Base-by-base conservation (phyloP, 1,284 basidiomycete species). In the Leccinum huronense region DNA sequence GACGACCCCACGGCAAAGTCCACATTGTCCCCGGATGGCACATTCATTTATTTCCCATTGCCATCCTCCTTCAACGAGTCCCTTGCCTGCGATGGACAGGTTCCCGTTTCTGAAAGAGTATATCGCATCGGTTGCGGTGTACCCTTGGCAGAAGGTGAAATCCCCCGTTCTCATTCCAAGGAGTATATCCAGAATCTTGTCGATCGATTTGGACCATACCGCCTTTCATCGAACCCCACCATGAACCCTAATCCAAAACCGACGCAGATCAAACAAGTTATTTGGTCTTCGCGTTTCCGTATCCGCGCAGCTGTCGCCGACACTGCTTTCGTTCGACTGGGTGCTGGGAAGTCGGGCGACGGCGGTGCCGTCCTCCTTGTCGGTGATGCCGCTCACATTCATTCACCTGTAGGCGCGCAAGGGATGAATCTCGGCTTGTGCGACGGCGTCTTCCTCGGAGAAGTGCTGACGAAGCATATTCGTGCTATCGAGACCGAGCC, bases 331-430 rank as follows among this genome's bases (percentile, higher is more conserved):
- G 19, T 19, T 48, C 42, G 42, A 10, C 19, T 48, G 19, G 42
- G 42, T n/a, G 8, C 42, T 5, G 42, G 6, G 19, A 5, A 19
- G 0, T 19, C n/a, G 5, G 36, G 13, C 19, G 42, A 23, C 3
- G 51, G 51, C 5, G 51, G 27, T 1, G 51, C 27, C 5, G 6
- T 53, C 11, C 61, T 76, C 31, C 72, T 82, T 42, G 42, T 80
- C 2, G 80, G 81, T 0, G 81, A 82, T 61, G 80, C 81, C 2
- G 81, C 79, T 34, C 80, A 82, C 64, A 77, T 80, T 30, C 80
- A 82, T 59, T 76, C 79, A 0, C 81, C 81, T 3, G 75, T 27
- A 27, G 23, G 23, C 2, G 23, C 23, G 23, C 33, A 33, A 33
- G 33, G 33, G 33, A 33, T 33, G 33, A 1, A 33, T 9, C 33